Conservation (phyloP, 208 protist species). For the Leishmania turanica region DNA sequence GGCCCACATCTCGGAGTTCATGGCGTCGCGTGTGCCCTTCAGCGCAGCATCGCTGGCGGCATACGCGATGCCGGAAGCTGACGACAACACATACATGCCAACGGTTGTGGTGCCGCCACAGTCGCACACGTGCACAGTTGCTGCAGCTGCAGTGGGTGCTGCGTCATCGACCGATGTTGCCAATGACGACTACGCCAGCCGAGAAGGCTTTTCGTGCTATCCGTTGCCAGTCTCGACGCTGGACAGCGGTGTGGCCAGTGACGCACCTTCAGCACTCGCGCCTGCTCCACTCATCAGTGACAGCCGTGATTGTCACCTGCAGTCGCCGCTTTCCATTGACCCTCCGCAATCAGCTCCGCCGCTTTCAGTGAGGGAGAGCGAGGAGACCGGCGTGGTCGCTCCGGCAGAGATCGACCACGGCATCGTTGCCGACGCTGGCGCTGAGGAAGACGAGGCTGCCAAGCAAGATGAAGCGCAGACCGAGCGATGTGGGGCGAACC, state of each 20-base stretch:
- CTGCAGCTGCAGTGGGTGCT: background rate
- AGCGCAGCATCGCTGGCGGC: background rate
- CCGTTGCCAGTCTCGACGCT: background rate
- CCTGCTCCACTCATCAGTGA: background rate
- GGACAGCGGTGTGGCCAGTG: background rate
- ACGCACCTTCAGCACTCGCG: background rate
- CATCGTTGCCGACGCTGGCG: constrained; percentile 1
- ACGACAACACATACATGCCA: background rate
- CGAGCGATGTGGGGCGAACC: constrained; percentile 3
- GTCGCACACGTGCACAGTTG: background rate
- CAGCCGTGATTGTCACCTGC: background rate
- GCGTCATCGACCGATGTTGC: background rate
- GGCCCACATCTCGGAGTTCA: background rate
- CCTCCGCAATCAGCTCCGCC: background rate
- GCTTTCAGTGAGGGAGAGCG: background rate
- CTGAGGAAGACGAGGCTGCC: constrained; percentile 15
- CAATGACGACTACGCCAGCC: background rate
- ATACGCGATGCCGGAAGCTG: background rate
- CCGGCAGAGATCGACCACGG: background rate
- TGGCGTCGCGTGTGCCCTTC: background rate
- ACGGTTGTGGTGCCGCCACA: background rate
- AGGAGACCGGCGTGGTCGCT: background rate
- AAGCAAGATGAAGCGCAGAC: background rate
- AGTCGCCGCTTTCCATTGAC: background rate
- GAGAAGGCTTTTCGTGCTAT: background rate